Conservation (phyloP, 2,329 filamentous ascomycete genomes). For the Pestalotiopsis fici region DNA sequence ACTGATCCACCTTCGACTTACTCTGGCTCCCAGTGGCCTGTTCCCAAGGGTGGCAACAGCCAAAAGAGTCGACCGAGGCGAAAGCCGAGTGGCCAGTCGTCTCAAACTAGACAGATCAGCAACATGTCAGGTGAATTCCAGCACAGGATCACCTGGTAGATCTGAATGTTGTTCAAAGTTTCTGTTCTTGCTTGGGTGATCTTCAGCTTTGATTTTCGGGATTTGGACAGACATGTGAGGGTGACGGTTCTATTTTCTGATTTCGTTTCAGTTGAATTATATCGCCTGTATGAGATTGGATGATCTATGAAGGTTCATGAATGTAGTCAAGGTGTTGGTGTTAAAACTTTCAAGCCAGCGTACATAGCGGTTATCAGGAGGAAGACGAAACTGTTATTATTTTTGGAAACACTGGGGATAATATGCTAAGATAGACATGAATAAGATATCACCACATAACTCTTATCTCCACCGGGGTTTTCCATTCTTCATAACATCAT, state of each 20-base stretch:
- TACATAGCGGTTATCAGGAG: too few species aligned
- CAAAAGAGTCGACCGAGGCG: neutral
- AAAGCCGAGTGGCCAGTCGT: constrained; percentile 6
- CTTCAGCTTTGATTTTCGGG: too few species aligned
- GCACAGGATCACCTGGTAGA: neutral
- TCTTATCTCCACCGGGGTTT: neutral
- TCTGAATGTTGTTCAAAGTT: too few species aligned
- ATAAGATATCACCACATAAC: neutral
- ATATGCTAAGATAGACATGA: neutral
- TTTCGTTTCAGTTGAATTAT: too few species aligned
- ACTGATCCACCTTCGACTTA: constrained; percentile 26
- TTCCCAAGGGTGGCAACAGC: neutral
- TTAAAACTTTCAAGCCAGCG: too few species aligned
- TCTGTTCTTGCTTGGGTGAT: too few species aligned
- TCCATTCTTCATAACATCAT: neutral
- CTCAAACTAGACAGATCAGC: neutral
- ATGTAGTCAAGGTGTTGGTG: too few species aligned
- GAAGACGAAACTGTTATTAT: too few species aligned
- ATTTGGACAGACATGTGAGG: too few species aligned
- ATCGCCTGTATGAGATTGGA: too few species aligned
- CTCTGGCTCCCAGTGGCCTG: constrained; percentile 2
- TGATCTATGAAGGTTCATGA: too few species aligned
- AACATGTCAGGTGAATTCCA: neutral
- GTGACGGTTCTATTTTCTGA: too few species aligned
- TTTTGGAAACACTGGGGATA: neutral